Base-by-base conservation (phyloP, 2,329 filamentous ascomycete genomes). In the Pseudogymnoascus sp. region DNA sequence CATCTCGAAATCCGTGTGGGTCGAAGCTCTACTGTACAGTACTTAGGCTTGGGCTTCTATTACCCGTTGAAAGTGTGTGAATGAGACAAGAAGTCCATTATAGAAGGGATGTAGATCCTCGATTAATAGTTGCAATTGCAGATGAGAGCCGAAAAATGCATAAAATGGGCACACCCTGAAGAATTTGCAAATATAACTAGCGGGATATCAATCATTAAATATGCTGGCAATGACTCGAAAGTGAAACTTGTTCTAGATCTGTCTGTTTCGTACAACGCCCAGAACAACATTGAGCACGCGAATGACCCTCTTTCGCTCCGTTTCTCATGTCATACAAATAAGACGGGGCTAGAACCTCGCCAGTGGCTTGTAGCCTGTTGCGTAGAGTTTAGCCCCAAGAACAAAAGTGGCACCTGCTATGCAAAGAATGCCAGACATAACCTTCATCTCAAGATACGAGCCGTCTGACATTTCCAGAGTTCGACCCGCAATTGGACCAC, bases 401-500 rank as follows among this genome's bases (percentile, higher is more conserved):
- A 32, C 47, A 54, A 28, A 54, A 54, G 47, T 54, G 25, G 47
- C 47, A 54, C 47, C 47, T 54, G 47, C 47, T 28, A 54, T 25
- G 6, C 47, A 54, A 54, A 54, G 28, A 54, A 32, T 32, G 28
- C 47, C 47, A 32, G 47, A n/a, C 47, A 54, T 54, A 32, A 54
- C 12, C 47, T 54, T 54, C 47, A 54, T 54, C n/a, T 12, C 47
- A 12, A 54, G 25, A 18, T 54, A 32, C 0, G 47, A 54, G n/a
- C 47, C 28, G n/a, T 20, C 25, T 54, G 47, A 54, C 4, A n/a
- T 6, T 54, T 70, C 65, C 1, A 86, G 75, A 18, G 86, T 76
- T 11, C 80, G 82, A 8, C 86, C 85, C 1, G 78, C 85, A 65
- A 89, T 85, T 0, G 86, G 86, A 32, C 78, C 81, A 1, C 85